Percentiles rank a stretch among this genome's conserved stretches.
Evolutionary conservation across 2,329 filamentous ascomycete species (phyloP).

Genomic region (Clonostachys solani): DNA sequence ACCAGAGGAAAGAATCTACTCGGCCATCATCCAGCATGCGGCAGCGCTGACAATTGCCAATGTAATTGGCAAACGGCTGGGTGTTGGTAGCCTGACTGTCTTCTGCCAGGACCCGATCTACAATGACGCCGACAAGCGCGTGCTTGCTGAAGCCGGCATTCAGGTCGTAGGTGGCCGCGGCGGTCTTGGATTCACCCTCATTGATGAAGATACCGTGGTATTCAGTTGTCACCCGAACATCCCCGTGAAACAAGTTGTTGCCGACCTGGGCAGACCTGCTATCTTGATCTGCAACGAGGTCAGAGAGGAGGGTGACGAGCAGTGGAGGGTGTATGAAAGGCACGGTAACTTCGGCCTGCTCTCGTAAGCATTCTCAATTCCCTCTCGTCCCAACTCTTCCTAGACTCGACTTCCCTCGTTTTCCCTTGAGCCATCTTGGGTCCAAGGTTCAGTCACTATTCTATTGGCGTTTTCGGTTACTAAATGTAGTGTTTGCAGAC

Average conservation of each 20-base stretch:
- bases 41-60: neutral
- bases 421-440: too few relatives aligned
- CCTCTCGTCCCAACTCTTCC: too few relatives aligned
- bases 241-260: slow-evolving; percentile 11
- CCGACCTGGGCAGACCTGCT: slow-evolving; percentile 10
- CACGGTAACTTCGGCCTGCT: too few relatives aligned
- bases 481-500: too few relatives aligned
- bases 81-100: neutral
- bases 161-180: slow-evolving; percentile 5
- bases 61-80: neutral
- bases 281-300: slow-evolving; percentile 7
- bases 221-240: slow-evolving; percentile 3
- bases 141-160: slow-evolving; percentile 2
- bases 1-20: too few relatives aligned
- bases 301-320: too few relatives aligned
- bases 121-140: neutral
- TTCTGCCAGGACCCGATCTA: neutral
- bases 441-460: too few relatives aligned
- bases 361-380: too few relatives aligned
- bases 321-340: too few relatives aligned
- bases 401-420: too few relatives aligned
- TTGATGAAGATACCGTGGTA: slow-evolving; percentile 8
- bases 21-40: neutral
- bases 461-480: too few relatives aligned
- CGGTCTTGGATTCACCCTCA: slow-evolving; percentile 5